Evolutionary conservation across 2,329 filamentous ascomycete genomes (phyloP).

Genomic region (Aspergillus viridinutans): DNA sequence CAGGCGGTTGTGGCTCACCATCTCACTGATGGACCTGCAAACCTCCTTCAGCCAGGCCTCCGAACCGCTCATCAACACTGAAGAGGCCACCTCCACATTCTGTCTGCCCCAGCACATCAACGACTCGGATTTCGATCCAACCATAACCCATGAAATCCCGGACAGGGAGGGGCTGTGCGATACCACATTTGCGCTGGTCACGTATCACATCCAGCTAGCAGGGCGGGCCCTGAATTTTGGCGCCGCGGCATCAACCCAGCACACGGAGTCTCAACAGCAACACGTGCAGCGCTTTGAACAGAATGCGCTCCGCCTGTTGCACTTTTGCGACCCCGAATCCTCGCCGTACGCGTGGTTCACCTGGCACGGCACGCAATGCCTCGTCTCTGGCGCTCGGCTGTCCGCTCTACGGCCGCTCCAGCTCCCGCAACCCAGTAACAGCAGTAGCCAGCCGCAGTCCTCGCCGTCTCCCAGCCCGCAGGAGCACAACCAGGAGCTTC

Average conservation of each 20-base stretch:
- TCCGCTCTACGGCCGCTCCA: conserved; percentile 7
- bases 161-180: conserved; percentile 23
- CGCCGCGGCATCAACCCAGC: not conserved
- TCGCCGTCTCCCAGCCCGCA: not conserved
- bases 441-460: not conserved
- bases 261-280: not conserved
- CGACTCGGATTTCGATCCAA: conserved; percentile 22
- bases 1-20: conserved; percentile 4
- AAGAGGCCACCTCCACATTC: conserved; percentile 5
- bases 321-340: conserved; percentile 27
- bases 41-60: conserved; percentile 1
- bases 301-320: conserved; percentile 13
- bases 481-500: not conserved
- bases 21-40: conserved; percentile 6
- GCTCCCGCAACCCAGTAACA: conserved; percentile 3
- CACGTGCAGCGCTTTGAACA: conserved; percentile 14
- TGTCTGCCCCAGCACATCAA: conserved; percentile 18
- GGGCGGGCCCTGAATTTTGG: conserved; percentile 17
- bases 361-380: conserved; percentile 22
- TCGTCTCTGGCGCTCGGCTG: conserved; percentile 18
- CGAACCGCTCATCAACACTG: conserved; percentile 11
- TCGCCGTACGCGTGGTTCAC: conserved; percentile 28
- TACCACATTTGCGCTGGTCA: conserved; percentile 26
- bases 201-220: conserved; percentile 18
- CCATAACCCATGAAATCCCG: conserved; percentile 6